Percentiles rank a stretch among this genome's conserved stretches.
These are phyloP conservation scores for Penicillium expansum DNA, from an alignment of 2,329 filamentous ascomycete species.

Conservation along the genomic window DNA sequence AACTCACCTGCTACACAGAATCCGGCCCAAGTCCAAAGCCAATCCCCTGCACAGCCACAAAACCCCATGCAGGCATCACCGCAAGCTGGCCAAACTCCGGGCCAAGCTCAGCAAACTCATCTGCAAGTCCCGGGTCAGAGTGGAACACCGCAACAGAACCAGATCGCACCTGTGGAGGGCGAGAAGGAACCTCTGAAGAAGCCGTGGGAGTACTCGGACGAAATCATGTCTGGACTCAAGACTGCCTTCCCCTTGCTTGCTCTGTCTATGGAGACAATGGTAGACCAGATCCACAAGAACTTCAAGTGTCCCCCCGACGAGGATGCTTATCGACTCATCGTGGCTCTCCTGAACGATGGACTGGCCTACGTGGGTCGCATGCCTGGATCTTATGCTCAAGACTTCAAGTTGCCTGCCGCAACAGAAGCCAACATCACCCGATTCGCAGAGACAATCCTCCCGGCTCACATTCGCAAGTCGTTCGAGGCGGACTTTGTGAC, in stretches of 20 bases:
- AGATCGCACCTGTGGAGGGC: constrained; percentile 20
- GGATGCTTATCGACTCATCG: constrained; percentile 93
- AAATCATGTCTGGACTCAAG: constrained; percentile 92
- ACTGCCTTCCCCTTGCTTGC: constrained; percentile 95
- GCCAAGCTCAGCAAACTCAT: constrained; percentile 20
- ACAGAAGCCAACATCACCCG: constrained; percentile 96
- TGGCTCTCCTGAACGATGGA: constrained; percentile 94
- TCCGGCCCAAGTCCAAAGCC: constrained; percentile 19
- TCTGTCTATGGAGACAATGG: constrained; percentile 98
- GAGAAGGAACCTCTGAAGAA: constrained; percentile 61
- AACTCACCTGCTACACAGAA: constrained; percentile 28
- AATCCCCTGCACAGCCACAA: constrained; percentile 25
- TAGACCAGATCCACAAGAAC: constrained; percentile 97
- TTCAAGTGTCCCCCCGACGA: constrained; percentile 99
- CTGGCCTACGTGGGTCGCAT: constrained; percentile 87
- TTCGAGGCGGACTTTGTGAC: constrained; percentile 97
- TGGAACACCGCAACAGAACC: constrained; percentile 20
- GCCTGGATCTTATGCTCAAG: constrained; percentile 80
- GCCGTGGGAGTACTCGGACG: constrained; percentile 94
- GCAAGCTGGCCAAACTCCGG: constrained; percentile 22
- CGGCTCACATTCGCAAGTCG: constrained; percentile 88
- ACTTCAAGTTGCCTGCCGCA: constrained; percentile 82
- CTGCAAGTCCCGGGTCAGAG: constrained; percentile 32
- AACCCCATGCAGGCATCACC: constrained; percentile 20
- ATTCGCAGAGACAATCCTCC: constrained; percentile 94